Percentiles rank a stretch among this genome's conserved stretches.
phyloP scores from a whole-genome alignment of 2,329 filamentous ascomycete species.

The Fusarium illudens region DNA sequence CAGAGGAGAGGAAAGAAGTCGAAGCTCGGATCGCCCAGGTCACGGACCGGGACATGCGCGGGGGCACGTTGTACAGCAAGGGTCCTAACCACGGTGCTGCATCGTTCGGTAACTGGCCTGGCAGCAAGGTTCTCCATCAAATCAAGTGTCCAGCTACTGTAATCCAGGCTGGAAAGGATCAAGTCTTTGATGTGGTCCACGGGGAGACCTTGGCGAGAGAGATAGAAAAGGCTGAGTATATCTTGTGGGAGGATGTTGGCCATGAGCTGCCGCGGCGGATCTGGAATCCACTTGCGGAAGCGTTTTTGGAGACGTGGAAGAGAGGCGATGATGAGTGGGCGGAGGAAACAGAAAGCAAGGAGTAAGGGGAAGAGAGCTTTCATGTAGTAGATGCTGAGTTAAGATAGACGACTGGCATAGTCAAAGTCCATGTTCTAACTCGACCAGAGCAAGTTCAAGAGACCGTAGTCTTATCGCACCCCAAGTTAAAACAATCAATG shows the following conservation, averaged over 20 bases:
- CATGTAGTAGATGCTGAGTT: background rate
- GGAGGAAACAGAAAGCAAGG: background rate
- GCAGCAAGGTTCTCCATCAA: constrained; percentile 30
- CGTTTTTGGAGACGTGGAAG: constrained; percentile 15
- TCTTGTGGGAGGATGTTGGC: constrained; percentile 35
- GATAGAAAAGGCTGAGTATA: constrained; percentile 33
- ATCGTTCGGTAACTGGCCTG: constrained; percentile 36
- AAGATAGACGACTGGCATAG: background rate
- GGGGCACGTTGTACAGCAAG: constrained; percentile 42
- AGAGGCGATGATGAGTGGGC: constrained; percentile 9
- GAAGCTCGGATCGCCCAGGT: background rate
- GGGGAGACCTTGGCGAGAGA: constrained; percentile 38
- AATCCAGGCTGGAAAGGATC: constrained; percentile 43
- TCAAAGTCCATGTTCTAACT: background rate
- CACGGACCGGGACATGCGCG: constrained; percentile 24
- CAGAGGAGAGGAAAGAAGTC: constrained; percentile 8
- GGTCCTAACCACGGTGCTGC: constrained; percentile 40
- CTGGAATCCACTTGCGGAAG: constrained; percentile 8
- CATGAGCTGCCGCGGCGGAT: constrained; percentile 31
- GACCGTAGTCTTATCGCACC: too few species aligned
- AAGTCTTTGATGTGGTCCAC: constrained; percentile 41
- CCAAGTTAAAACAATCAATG: too few species aligned
- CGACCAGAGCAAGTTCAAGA: too few species aligned
- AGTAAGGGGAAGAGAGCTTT: background rate
- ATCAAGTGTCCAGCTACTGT: constrained; percentile 42